Conservation (phyloP, 106 monocot species). For the Allium fistulosum region DNA sequence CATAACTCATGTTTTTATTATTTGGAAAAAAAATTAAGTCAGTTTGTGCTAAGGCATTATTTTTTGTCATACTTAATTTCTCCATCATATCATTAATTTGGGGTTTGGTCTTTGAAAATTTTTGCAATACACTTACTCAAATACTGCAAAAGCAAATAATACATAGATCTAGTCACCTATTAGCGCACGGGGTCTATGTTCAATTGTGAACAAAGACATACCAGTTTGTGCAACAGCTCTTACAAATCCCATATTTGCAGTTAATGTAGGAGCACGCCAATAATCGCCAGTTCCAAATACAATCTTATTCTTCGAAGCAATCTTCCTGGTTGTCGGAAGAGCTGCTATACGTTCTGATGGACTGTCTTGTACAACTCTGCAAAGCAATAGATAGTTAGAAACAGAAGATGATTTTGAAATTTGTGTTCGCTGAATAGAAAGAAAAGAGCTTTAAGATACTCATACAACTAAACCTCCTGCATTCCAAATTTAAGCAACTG, state of each 20-base stretch:
- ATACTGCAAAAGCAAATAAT: too few relatives aligned
- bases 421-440: not conserved
- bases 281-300: slow-evolving; percentile 92
- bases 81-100: too few relatives aligned
- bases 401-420: not conserved
- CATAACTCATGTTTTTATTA: too few relatives aligned
- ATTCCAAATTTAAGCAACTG: not conserved
- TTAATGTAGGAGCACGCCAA: slow-evolving; percentile 83
- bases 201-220: slow-evolving; percentile 74
- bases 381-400: not conserved
- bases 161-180: slow-evolving; percentile 38
- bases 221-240: slow-evolving; percentile 81
- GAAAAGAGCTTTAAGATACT: not conserved
- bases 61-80: too few relatives aligned
- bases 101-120: too few relatives aligned
- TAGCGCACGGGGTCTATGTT: slow-evolving; percentile 82
- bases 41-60: too few relatives aligned
- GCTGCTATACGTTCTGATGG: slow-evolving; percentile 55
- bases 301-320: slow-evolving; percentile 76
- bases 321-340: slow-evolving; percentile 81
- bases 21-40: too few relatives aligned
- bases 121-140: too few relatives aligned
- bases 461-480: not conserved
- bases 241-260: slow-evolving; percentile 84
- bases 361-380: slow-evolving; percentile 63